Conservation (phyloP, 2,329 filamentous ascomycete genomes). For the Cercospora zeina region DNA sequence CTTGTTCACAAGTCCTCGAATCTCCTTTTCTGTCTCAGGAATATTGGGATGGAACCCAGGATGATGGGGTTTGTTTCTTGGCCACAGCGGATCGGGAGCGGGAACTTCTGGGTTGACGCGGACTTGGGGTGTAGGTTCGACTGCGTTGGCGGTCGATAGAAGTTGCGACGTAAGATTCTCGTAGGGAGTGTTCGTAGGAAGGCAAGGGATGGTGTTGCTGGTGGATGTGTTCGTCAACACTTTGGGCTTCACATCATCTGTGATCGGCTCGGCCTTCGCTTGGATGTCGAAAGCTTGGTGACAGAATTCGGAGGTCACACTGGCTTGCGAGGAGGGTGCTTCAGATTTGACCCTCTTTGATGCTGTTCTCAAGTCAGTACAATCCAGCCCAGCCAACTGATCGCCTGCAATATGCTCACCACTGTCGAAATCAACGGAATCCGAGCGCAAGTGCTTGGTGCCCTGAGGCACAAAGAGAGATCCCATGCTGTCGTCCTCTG, state of each 20-base stretch:
- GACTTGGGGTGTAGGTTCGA: neutral
- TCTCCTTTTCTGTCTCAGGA: neutral
- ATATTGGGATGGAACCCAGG: conserved; percentile 11
- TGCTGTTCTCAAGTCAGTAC: neutral
- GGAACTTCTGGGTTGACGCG: neutral
- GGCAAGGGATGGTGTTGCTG: neutral
- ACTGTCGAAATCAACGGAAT: neutral
- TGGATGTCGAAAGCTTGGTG: too few species aligned
- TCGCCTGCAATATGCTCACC: neutral
- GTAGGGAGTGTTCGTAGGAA: neutral
- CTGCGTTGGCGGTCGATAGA: neutral
- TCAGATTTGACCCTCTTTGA: neutral
- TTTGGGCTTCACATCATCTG: neutral
- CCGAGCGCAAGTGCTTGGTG: neutral
- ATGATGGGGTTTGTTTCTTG: neutral
- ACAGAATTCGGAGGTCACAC: neutral
- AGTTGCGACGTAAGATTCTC: neutral
- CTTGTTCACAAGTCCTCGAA: neutral
- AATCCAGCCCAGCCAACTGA: neutral
- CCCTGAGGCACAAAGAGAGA: neutral
- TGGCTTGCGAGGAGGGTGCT: neutral
- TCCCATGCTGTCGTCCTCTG: neutral
- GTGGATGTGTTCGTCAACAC: too few species aligned
- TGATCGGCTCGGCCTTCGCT: neutral
- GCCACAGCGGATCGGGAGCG: neutral